phyloP scores from a whole-genome alignment of 495 filamentous ascomycete species.

The Choiromyces venosus region DNA sequence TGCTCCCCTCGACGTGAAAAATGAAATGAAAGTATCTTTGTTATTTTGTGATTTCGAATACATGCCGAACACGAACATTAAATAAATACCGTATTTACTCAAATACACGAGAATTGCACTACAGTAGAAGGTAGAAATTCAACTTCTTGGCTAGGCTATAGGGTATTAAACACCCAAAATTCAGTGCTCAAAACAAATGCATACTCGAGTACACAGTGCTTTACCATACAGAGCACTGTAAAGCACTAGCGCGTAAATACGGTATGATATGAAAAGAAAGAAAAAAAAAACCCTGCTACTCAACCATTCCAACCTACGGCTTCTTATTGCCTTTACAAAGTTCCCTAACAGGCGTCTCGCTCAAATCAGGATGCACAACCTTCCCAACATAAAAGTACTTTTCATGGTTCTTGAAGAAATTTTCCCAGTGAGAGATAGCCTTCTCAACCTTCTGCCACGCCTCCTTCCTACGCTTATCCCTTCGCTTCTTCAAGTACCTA shows the following conservation, averaged over 20 bases:
- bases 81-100: too few relatives aligned
- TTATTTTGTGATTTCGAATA: neutral
- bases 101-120: too few relatives aligned
- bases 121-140: too few relatives aligned
- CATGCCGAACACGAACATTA: neutral
- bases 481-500: slow-evolving; percentile 55
- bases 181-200: too few relatives aligned
- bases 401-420: slow-evolving; percentile 70
- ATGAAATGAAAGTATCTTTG: neutral
- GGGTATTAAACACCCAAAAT: too few relatives aligned
- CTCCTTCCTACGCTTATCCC: slow-evolving; percentile 50
- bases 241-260: too few relatives aligned
- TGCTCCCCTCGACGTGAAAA: neutral
- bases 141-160: too few relatives aligned
- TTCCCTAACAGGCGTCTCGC: slow-evolving; percentile 44
- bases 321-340: slow-evolving; percentile 50
- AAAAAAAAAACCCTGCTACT: slow-evolving; percentile 12
- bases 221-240: too few relatives aligned
- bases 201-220: too few relatives aligned
- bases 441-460: slow-evolving; percentile 55
- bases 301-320: slow-evolving; percentile 29
- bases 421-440: slow-evolving; percentile 59
- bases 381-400: slow-evolving; percentile 70
- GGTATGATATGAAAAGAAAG: neutral
- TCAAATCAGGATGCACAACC: slow-evolving; percentile 47